Evolutionary conservation across 2,329 filamentous ascomycete genomes (phyloP).

Genomic region (Fusarium mundagurra): DNA sequence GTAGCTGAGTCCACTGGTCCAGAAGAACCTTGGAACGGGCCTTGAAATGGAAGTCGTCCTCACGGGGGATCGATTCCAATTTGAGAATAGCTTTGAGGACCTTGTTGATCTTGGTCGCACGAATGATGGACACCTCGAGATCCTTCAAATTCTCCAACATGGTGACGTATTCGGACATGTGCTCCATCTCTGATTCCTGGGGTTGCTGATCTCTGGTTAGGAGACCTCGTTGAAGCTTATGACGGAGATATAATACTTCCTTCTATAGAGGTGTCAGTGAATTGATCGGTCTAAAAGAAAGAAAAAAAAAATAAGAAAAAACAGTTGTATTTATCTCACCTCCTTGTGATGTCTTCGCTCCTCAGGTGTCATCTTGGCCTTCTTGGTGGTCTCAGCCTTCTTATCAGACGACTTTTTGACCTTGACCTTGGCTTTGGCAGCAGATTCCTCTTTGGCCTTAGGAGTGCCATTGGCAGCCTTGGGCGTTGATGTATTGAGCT

Average conservation of each 20-base stretch:
- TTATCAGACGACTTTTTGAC: constrained; percentile 69
- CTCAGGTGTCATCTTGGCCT: constrained; percentile 66
- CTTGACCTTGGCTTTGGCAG: constrained; percentile 63
- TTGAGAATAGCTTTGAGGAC: constrained; percentile 95
- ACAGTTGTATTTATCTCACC: constrained; percentile 50
- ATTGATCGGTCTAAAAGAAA: background rate
- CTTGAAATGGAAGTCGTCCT: constrained; percentile 92
- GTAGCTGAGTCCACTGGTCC: constrained; percentile 87
- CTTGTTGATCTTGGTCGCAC: constrained; percentile 97
- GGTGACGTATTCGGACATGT: constrained; percentile 79
- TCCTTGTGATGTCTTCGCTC: constrained; percentile 69
- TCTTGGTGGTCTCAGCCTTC: constrained; percentile 62
- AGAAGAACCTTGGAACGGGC: constrained; percentile 80
- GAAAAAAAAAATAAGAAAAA: too few species aligned
- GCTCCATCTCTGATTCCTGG: constrained; percentile 84
- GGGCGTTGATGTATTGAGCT: constrained; percentile 62
- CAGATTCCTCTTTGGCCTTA: constrained; percentile 66
- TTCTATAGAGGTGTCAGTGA: constrained; percentile 60
- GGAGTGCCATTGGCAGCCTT: constrained; percentile 31
- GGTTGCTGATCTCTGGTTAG: constrained; percentile 84
- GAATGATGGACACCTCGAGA: constrained; percentile 89
- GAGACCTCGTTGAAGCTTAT: constrained; percentile 95
- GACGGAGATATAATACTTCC: constrained; percentile 90
- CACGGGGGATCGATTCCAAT: constrained; percentile 83
- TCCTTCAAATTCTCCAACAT: constrained; percentile 84